These are phyloP conservation scores for Thalassiosira mediterranea DNA, from an alignment of 352 stramenopile genomes.

Conservation along the genomic window DNA sequence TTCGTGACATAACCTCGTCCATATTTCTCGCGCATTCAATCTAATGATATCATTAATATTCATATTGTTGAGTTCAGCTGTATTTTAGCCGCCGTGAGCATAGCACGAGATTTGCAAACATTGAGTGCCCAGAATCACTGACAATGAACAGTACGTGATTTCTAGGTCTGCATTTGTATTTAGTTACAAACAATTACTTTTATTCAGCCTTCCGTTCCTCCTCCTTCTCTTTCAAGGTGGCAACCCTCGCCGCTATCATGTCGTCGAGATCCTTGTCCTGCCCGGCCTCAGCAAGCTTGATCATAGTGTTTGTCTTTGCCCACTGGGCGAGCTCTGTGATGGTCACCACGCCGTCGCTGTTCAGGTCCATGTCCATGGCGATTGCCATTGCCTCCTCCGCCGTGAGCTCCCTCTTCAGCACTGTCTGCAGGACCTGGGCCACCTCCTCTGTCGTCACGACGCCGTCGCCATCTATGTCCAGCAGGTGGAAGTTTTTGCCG, in stretches of 20 bases:
- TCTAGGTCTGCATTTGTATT: too few species aligned
- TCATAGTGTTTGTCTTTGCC: slow-evolving; percentile 88
- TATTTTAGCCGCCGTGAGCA: too few species aligned
- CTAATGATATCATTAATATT: too few species aligned
- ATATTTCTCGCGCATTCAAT: too few species aligned
- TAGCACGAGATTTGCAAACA: too few species aligned
- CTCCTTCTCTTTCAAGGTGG: slow-evolving; percentile 15
- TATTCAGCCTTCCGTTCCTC: too few species aligned
- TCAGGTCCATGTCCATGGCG: slow-evolving; percentile 85
- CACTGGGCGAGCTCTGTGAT: slow-evolving; percentile 91
- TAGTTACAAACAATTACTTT: too few species aligned
- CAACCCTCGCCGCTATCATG: slow-evolving; percentile 46
- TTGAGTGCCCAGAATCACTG: too few species aligned
- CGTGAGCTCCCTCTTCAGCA: slow-evolving; percentile 92
- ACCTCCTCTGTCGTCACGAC: slow-evolving; percentile 95
- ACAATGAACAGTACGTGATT: too few species aligned
- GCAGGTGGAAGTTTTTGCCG: slow-evolving; percentile 96
- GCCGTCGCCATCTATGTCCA: slow-evolving; percentile 97
- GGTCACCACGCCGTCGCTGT: slow-evolving; percentile 87
- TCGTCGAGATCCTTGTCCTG: slow-evolving; percentile 59
- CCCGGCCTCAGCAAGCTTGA: slow-evolving; percentile 83
- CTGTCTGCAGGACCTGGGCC: slow-evolving; percentile 92
- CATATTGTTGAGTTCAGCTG: too few species aligned
- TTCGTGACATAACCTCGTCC: too few species aligned
- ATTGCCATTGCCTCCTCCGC: slow-evolving; percentile 94